These are phyloP conservation scores for Pharus latifolius DNA, from an alignment of 176 grass and related monocot species.

Conservation along the genomic window DNA sequence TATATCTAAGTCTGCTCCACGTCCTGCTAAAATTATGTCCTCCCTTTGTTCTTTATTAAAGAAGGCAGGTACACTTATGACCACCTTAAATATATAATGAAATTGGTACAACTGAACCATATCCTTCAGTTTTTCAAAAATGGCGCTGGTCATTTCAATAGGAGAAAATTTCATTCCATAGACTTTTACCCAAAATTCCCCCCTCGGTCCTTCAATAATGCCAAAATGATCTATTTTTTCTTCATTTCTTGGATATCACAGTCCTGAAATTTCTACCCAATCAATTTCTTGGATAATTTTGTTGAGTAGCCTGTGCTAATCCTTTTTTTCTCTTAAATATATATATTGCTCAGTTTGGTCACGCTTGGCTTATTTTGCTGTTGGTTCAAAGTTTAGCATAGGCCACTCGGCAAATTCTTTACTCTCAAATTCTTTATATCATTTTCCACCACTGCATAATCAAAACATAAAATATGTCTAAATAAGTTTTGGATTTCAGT, in stretches of 20 bases:
- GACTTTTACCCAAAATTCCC: neutral
- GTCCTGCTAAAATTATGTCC: neutral
- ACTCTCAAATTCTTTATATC: no score
- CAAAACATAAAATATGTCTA: no score
- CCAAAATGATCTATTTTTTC: neutral
- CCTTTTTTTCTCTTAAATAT: no score
- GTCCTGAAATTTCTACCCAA: neutral
- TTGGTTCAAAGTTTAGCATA: no score
- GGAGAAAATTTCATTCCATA: neutral
- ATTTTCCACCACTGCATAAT: no score
- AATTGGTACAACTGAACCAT: neutral
- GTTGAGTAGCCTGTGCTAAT: no score
- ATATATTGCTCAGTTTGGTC: no score
- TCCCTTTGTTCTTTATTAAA: neutral
- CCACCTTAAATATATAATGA: neutral
- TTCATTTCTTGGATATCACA: neutral
- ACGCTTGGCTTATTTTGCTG: no score
- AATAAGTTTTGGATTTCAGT: no score
- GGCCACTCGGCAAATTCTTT: no score
- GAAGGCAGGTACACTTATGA: constrained; percentile 5
- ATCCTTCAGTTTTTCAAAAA: neutral
- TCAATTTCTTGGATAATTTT: no score
- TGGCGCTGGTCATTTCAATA: neutral
- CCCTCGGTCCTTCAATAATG: neutral
- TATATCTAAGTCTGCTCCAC: neutral